Evolutionary conservation across 2,329 filamentous ascomycete species (phyloP).

Genomic region (Karstenula rhodostoma): DNA sequence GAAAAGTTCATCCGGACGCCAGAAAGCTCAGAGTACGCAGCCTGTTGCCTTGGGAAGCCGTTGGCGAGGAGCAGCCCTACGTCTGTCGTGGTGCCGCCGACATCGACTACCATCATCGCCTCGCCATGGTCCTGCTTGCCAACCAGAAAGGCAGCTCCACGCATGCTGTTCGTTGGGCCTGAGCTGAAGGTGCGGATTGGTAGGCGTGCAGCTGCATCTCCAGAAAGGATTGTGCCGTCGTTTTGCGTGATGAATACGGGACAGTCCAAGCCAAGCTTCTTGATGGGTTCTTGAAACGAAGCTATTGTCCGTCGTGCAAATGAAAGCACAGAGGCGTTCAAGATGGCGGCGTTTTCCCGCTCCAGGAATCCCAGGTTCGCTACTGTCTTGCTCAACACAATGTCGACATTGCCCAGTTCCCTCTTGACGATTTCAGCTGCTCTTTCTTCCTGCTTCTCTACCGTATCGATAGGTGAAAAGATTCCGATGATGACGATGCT

Average conservation of each 20-base stretch:
- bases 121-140: slow-evolving; percentile 45
- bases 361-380: slow-evolving; percentile 61
- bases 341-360: slow-evolving; percentile 60
- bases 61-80: slow-evolving; percentile 68
- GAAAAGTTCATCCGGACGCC: slow-evolving; percentile 69
- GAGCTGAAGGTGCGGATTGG: slow-evolving; percentile 62
- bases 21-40: slow-evolving; percentile 68
- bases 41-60: slow-evolving; percentile 70
- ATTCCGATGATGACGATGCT: slow-evolving; percentile 65
- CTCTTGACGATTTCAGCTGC: slow-evolving; percentile 58
- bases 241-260: slow-evolving; percentile 62
- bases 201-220: slow-evolving; percentile 55
- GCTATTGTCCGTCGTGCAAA: slow-evolving; percentile 57
- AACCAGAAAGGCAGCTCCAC: slow-evolving; percentile 56
- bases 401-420: slow-evolving; percentile 57
- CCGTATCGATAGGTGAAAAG: slow-evolving; percentile 66
- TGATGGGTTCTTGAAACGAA: slow-evolving; percentile 57
- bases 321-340: slow-evolving; percentile 59
- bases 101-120: slow-evolving; percentile 70
- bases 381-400: slow-evolving; percentile 61
- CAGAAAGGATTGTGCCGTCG: slow-evolving; percentile 60
- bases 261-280: slow-evolving; percentile 55
- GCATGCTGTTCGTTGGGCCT: slow-evolving; percentile 63
- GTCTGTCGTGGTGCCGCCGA: slow-evolving; percentile 73
- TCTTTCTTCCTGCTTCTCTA: slow-evolving; percentile 60